Conservation (phyloP, 495 filamentous ascomycete genomes). For the Tuber calosporum region DNA sequence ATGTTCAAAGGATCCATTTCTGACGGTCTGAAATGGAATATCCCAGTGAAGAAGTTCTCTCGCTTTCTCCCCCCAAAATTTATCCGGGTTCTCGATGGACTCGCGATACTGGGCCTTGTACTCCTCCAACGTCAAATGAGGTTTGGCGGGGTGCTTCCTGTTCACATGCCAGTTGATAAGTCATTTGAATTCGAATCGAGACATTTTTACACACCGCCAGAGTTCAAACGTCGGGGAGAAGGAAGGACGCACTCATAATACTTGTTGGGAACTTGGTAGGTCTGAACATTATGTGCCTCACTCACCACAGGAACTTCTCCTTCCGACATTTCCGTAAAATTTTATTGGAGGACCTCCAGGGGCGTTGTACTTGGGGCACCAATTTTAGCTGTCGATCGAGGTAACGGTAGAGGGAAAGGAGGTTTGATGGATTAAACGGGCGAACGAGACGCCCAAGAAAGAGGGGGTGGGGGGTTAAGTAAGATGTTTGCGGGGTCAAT, state of each 20-base stretch:
- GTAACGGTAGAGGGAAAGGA: background rate
- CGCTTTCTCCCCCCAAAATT: conserved; percentile 82
- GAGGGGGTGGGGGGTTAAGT: background rate
- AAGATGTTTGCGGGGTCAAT: conserved; percentile 6
- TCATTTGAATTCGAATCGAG: background rate
- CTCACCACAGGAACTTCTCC: conserved; percentile 58
- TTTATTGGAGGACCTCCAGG: background rate
- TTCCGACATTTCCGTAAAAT: conserved; percentile 55
- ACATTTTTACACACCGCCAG: background rate
- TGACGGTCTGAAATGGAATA: conserved; percentile 85
- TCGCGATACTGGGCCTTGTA: conserved; percentile 93
- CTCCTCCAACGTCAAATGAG: conserved; percentile 69
- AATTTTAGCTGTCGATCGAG: background rate
- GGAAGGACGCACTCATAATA: conserved; percentile 30
- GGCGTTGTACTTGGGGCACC: background rate
- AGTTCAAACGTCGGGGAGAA: background rate
- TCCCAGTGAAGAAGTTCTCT: conserved; percentile 88
- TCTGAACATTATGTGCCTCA: conserved; percentile 81
- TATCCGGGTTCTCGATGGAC: conserved; percentile 81
- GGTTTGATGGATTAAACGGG: background rate
- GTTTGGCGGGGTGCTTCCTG: conserved; percentile 63
- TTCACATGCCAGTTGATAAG: conserved; percentile 37
- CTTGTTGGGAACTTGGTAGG: conserved; percentile 53
- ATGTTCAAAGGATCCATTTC: conserved; percentile 63
- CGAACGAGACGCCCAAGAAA: background rate